Base-by-base conservation (phyloP, 306 rosid genomes). In the Quercus wislizeni region DNA sequence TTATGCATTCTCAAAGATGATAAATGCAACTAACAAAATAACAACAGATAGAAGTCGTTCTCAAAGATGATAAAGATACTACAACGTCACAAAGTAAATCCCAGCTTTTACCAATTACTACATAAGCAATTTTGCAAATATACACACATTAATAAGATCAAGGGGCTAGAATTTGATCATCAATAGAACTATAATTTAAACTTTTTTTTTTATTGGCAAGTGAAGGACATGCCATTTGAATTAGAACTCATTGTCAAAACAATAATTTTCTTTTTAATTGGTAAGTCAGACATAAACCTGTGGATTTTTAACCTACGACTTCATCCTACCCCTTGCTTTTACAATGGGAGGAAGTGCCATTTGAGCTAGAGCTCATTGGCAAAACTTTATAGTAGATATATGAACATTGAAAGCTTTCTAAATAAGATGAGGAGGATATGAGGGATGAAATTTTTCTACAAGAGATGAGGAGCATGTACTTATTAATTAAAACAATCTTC, bases 401-500 rank as follows among this genome's bases (percentile, higher is more conserved):
- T 15, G 17, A 33, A 8, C 25, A 6, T 33, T 33, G 52, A 63
- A 63, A 10, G 3, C 38, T 35, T 33, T 19, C 27, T 23, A 38
- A 76, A 78, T 71, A 43, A 71, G 74, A 74, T 51, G 67, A 71
- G 55, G 69, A 23, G 5, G 46, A 41, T 18, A 35, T 15, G 17
- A 33, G 3, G 17, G 51, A 35, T 33, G 27, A 63, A 28, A 10
- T 2, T 68, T 68, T 33, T 19, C 17, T 15, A 38, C 38, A 78
- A 72, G 55, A 71, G 74, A 74, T 55, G 61, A 71, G 55, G 63
- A 23, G 19, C 62, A 1, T 54, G 17, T 27, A 72, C 18, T 77
- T 15, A 69, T 19, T 43, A 76, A 63, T 56, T 55, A 17, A 19
- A 10, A 33, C 59, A 58, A 74, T 41, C 76, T 73, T 85, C 49